These are phyloP conservation scores for Gracilaria gracilis DNA, from an alignment of 23 red algal genomes.

Conservation along the genomic window DNA sequence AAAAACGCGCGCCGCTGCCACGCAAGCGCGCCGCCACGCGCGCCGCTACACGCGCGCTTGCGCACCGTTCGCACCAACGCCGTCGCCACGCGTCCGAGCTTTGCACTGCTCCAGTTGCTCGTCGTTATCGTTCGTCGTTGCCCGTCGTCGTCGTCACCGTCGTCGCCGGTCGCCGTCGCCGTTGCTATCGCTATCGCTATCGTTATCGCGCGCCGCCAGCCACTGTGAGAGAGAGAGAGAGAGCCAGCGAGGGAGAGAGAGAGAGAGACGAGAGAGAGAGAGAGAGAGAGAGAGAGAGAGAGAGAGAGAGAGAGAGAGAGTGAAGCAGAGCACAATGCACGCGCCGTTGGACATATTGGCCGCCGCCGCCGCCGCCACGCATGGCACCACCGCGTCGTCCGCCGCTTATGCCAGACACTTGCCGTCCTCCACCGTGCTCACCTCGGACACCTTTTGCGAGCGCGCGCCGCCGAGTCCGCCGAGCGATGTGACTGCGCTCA, in stretches of 20 bases:
- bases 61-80: too few relatives aligned
- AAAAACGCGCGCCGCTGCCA: not conserved
- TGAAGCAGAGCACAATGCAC: not conserved
- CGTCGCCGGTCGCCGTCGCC: not conserved
- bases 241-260: too few relatives aligned
- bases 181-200: not conserved
- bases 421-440: not conserved
- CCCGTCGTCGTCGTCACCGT: too few relatives aligned
- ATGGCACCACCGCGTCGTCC: not conserved
- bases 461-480: conserved; percentile 39
- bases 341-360: conserved; percentile 52
- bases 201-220: too few relatives aligned
- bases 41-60: not conserved
- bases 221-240: not conserved
- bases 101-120: too few relatives aligned
- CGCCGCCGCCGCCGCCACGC: conserved; percentile 32
- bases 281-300: too few relatives aligned
- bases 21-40: not conserved
- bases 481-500: conserved; percentile 46
- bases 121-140: too few relatives aligned
- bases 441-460: not conserved
- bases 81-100: too few relatives aligned
- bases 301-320: not conserved
- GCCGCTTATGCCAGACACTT: not conserved
- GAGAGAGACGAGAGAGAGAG: too few relatives aligned